Evolutionary conservation across 1,284 basidiomycete genomes (phyloP).

Genomic region (Ganoderma sinense): DNA sequence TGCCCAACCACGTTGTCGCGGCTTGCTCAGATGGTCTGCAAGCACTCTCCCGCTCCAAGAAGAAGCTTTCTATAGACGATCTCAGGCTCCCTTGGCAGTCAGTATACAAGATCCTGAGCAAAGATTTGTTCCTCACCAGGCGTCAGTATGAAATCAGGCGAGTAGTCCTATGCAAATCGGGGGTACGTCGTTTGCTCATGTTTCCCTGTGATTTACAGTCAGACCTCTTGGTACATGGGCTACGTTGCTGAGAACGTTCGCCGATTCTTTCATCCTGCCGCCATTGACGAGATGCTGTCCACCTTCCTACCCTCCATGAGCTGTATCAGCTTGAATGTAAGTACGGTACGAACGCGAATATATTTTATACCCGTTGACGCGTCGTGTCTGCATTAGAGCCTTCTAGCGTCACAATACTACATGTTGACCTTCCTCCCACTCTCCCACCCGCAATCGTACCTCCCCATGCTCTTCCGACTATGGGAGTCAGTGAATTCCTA

Average conservation of each 20-base stretch:
- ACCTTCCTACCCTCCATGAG: slow-evolving; percentile 83
- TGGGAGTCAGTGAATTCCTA: slow-evolving; percentile 89
- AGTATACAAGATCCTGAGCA: slow-evolving; percentile 80
- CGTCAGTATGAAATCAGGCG: slow-evolving; percentile 85
- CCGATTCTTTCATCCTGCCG: slow-evolving; percentile 91
- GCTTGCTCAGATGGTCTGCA: slow-evolving; percentile 66
- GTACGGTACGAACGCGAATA: slow-evolving; percentile 35
- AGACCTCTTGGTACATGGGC: slow-evolving; percentile 84
- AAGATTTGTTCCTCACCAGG: slow-evolving; percentile 86
- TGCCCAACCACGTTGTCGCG: slow-evolving; percentile 65
- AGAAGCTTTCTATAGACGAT: slow-evolving; percentile 81
- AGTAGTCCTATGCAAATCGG: slow-evolving; percentile 27
- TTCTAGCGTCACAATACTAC: slow-evolving; percentile 84
- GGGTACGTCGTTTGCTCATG: slow-evolving; percentile 3
- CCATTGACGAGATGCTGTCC: slow-evolving; percentile 90
- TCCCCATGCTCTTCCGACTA: slow-evolving; percentile 81
- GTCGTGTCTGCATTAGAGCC: slow-evolving; percentile 51
- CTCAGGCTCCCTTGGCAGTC: slow-evolving; percentile 91
- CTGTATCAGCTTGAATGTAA: slow-evolving; percentile 76
- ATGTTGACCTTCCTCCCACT: slow-evolving; percentile 83
- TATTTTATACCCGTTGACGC: slow-evolving; percentile 12
- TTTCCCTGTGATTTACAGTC: slow-evolving; percentile 50
- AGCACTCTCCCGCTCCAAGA: slow-evolving; percentile 69
- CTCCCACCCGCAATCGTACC: slow-evolving; percentile 81
- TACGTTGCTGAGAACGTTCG: slow-evolving; percentile 85